phyloP scores from a whole-genome alignment of 1,284 basidiomycete genomes.

The Puccinia coronata region DNA sequence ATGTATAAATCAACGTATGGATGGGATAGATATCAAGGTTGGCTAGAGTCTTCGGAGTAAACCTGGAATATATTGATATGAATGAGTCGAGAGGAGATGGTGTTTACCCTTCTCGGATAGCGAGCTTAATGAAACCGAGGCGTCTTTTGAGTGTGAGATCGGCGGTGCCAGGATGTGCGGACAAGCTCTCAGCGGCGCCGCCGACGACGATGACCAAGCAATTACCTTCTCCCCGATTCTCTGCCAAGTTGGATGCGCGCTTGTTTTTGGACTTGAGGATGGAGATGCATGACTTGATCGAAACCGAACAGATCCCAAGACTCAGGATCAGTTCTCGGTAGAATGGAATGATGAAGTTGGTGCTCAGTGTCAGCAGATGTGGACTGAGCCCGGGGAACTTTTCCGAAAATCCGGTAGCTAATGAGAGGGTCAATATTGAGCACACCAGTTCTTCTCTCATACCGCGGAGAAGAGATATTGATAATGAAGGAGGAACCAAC shows the following conservation, averaged over 20 bases:
- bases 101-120: constrained; percentile 82
- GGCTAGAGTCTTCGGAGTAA: constrained; percentile 16
- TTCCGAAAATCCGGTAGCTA: constrained; percentile 86
- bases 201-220: constrained; percentile 95
- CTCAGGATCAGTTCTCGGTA: constrained; percentile 86
- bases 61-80: neutral
- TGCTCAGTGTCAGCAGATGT: constrained; percentile 84
- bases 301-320: constrained; percentile 87
- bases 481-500: constrained; percentile 59
- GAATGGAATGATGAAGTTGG: constrained; percentile 88
- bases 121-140: constrained; percentile 82
- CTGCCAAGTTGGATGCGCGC: neutral
- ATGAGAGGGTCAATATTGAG: too few species aligned
- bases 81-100: neutral
- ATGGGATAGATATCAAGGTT: neutral
- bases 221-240: constrained; percentile 66
- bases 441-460: neutral
- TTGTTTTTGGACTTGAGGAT: constrained; percentile 65
- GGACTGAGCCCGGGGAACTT: constrained; percentile 88
- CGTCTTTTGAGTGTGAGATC: constrained; percentile 78
- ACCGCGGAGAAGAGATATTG: neutral
- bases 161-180: constrained; percentile 89
- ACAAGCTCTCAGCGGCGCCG: constrained; percentile 89
- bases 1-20: neutral
- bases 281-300: constrained; percentile 82